Percentiles rank a stretch among this genome's conserved stretches.
These are phyloP conservation scores for Hypoxylon sp. DNA, from an alignment of 2,329 filamentous ascomycete species.

Conservation along the genomic window DNA sequence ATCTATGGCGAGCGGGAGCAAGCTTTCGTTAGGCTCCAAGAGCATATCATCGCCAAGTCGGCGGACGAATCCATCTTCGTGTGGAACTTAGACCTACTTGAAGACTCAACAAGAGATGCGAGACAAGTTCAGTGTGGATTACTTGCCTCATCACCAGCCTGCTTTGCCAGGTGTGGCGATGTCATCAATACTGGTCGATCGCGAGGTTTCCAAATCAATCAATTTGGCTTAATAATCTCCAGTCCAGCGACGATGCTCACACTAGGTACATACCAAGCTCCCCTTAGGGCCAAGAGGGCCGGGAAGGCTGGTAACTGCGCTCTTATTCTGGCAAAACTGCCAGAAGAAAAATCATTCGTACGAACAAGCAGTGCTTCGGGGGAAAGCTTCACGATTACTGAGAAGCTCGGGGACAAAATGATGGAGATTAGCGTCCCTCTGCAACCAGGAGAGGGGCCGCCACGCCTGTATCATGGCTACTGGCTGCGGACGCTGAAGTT, in stretches of 20 bases:
- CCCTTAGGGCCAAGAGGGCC: neutral
- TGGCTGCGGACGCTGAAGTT: neutral
- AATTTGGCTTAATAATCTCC: neutral
- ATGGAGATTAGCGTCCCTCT: neutral
- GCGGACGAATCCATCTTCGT: neutral
- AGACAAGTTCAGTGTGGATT: neutral
- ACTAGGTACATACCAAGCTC: neutral
- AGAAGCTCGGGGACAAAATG: neutral
- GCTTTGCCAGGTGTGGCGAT: neutral
- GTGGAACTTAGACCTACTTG: neutral
- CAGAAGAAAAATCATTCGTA: neutral
- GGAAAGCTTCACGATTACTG: neutral
- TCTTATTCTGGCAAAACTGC: neutral
- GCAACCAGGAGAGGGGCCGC: neutral
- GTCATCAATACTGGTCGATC: neutral
- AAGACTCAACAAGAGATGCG: neutral
- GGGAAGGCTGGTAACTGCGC: neutral
- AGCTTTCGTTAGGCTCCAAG: neutral
- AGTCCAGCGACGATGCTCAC: neutral
- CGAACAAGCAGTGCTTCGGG: neutral
- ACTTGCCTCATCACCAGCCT: neutral
- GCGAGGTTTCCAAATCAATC: neutral
- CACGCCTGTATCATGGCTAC: neutral
- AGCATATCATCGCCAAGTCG: neutral
- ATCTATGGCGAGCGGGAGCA: neutral